Conservation (phyloP, 345 rosid genomes). For the Pseudoturritis turrita region DNA sequence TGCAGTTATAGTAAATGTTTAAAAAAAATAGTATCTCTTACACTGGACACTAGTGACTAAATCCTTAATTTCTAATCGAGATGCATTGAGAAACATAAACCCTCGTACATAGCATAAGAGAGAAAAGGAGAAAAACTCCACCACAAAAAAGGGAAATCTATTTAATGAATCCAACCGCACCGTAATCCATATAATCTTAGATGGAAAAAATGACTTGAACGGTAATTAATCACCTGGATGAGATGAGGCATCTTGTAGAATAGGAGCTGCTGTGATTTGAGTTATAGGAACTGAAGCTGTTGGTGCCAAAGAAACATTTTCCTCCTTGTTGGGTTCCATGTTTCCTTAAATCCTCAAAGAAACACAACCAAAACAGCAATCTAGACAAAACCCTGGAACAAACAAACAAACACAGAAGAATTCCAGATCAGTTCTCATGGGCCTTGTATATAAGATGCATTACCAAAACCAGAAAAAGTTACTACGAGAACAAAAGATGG, state of each 20-base stretch:
- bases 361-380: constrained; percentile 8
- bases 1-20: constrained; percentile 16
- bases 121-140: too few relatives aligned
- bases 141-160: too few relatives aligned
- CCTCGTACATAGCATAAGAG: too few relatives aligned
- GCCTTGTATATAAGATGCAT: neutral
- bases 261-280: constrained; percentile 30
- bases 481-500: neutral
- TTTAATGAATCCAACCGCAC: neutral
- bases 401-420: neutral
- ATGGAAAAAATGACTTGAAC: neutral
- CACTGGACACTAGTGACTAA: too few relatives aligned
- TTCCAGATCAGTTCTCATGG: neutral
- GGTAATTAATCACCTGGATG: constrained; percentile 17
- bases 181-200: neutral
- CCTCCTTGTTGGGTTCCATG: constrained; percentile 65
- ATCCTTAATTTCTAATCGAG: too few relatives aligned
- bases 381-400: neutral
- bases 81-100: too few relatives aligned
- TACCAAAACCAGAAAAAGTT: neutral
- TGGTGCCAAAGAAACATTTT: constrained; percentile 34
- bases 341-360: constrained; percentile 13
- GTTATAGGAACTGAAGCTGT: constrained; percentile 31
- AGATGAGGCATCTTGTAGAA: constrained; percentile 30
- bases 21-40: too few relatives aligned